phyloP scores from a whole-genome alignment of 805 yeast genomes.

The Millerozyma miso region DNA sequence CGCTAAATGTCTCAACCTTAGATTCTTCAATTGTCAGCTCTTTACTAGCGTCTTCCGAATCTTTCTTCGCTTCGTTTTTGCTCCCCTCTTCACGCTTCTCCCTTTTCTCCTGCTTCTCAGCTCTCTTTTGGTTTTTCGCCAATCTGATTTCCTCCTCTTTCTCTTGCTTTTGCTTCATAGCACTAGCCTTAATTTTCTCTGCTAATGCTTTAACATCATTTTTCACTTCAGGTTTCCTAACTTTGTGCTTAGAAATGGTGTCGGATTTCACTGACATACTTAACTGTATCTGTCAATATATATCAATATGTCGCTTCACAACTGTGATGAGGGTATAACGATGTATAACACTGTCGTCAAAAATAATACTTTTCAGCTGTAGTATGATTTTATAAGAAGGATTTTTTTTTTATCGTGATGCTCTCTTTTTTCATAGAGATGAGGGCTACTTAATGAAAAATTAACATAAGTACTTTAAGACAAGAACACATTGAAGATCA shows the following conservation, averaged over 20 bases:
- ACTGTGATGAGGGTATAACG: too few species aligned
- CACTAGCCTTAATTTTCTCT: constrained; percentile 45
- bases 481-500: neutral
- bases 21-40: constrained; percentile 14
- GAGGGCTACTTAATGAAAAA: neutral
- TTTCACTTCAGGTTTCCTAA: constrained; percentile 12
- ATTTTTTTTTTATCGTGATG: neutral
- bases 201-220: constrained; percentile 48
- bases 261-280: constrained; percentile 6
- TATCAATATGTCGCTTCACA: too few species aligned
- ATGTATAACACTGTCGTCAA: too few species aligned
- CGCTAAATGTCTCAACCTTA: constrained; percentile 42
- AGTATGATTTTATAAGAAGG: neutral
- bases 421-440: neutral
- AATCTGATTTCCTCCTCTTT: constrained; percentile 7
- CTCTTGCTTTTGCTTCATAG: constrained; percentile 19
- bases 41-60: constrained; percentile 1
- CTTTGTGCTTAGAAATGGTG: constrained; percentile 12
- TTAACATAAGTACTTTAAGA: neutral
- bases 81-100: constrained; percentile 7
- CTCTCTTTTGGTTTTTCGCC: constrained; percentile 14
- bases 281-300: too few species aligned
- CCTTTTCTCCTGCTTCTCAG: constrained; percentile 18
- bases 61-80: constrained; percentile 4
- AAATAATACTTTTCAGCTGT: neutral